A percentile compares a stretch with the other conserved stretches of the same genome.
Evolutionary conservation across 768 basidiomycete genomes (phyloP).

Genomic region (Lyophyllum shimeji): DNA sequence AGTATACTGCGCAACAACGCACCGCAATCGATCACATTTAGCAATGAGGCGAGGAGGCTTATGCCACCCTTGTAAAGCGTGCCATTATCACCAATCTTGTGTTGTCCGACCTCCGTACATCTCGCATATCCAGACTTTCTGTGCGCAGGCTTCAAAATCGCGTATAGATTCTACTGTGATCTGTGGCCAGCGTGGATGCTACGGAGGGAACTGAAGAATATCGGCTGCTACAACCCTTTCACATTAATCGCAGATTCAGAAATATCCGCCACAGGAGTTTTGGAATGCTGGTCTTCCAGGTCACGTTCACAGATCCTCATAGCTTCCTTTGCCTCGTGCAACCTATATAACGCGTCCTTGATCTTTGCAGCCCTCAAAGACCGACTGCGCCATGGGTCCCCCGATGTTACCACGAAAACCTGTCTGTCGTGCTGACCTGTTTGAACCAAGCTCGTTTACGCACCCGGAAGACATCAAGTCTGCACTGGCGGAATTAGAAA

Average conservation of each 20-base stretch:
- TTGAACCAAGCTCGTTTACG: slow-evolving; percentile 15
- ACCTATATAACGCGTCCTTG: neutral
- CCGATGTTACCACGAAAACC: slow-evolving; percentile 18
- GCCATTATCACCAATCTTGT: too few relatives aligned
- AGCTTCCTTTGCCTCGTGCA: slow-evolving; percentile 3
- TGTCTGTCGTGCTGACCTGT: slow-evolving; percentile 19
- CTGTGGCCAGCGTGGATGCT: neutral
- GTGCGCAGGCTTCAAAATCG: neutral
- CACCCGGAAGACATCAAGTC: slow-evolving; percentile 18
- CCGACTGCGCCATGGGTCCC: slow-evolving; percentile 16
- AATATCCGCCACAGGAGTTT: neutral
- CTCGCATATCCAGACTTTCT: neutral
- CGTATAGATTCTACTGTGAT: neutral
- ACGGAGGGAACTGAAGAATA: neutral
- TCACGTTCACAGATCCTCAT: neutral
- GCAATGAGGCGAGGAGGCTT: neutral
- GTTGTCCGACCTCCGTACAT: too few relatives aligned
- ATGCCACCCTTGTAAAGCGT: neutral
- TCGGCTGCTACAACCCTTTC: neutral
- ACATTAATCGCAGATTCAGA: neutral
- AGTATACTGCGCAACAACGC: neutral
- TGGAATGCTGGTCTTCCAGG: neutral
- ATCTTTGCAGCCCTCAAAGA: slow-evolving; percentile 9
- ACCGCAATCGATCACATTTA: neutral
- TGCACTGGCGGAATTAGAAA: slow-evolving; percentile 20